A percentile compares a stretch with the other conserved stretches of the same genome.
Evolutionary conservation across 805 yeast genomes (phyloP).

Genomic region (Yamadazyma kitorensis): DNA sequence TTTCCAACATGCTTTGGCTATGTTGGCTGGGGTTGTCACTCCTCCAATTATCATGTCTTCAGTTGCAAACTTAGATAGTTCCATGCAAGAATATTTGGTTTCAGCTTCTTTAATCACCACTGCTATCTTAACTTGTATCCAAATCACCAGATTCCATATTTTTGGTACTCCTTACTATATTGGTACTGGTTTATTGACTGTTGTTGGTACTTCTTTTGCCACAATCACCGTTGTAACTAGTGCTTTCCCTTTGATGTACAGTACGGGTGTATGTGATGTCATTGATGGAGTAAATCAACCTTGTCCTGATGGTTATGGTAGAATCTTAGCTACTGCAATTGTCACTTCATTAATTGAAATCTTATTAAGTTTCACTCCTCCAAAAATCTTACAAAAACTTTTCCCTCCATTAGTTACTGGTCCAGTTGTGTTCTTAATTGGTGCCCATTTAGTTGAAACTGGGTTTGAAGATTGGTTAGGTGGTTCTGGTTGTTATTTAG

Average conservation of each 20-base stretch:
- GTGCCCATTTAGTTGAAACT: conserved; percentile 59
- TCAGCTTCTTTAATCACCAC: conserved; percentile 32
- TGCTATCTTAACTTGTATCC: conserved; percentile 56
- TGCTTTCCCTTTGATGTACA: conserved; percentile 78
- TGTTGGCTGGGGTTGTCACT: conserved; percentile 85
- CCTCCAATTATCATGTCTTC: conserved; percentile 74
- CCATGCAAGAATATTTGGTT: conserved; percentile 32
- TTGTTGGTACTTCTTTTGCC: conserved; percentile 87
- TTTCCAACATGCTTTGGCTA: conserved; percentile 79
- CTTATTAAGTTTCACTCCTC: conserved; percentile 70
- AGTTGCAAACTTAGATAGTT: conserved; percentile 54
- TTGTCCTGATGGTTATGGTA: conserved; percentile 89
- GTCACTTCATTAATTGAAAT: conserved; percentile 75
- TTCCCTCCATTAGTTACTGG: conserved; percentile 92
- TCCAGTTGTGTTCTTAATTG: conserved; percentile 84
- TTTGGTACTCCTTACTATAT: conserved; percentile 67
- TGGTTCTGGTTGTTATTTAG: conserved; percentile 66
- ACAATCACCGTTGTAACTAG: conserved; percentile 78
- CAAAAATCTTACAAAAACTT: conserved; percentile 59
- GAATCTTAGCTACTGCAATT: conserved; percentile 73
- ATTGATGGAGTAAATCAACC: conserved; percentile 65
- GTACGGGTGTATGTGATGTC: conserved; percentile 45
- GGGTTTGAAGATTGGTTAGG: conserved; percentile 88
- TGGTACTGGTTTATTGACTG: conserved; percentile 85
- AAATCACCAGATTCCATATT: conserved; percentile 69